Conservation (phyloP, 208 protist genomes). For the Strigomonas oncopelti region DNA sequence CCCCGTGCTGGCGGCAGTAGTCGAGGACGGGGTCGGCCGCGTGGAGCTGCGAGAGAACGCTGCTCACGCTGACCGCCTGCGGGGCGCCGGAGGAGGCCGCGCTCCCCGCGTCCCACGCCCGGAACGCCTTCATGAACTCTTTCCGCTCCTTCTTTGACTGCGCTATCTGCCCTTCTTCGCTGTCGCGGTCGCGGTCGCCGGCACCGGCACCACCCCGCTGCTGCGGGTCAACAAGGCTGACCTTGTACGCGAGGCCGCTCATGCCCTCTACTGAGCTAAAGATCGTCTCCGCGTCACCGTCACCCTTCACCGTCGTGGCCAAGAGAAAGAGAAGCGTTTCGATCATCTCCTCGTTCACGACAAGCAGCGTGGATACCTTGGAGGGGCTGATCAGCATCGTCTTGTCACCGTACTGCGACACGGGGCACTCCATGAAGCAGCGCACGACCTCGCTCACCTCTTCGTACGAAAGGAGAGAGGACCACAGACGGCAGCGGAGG, state of each 20-base stretch:
- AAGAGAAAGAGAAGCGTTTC: slow-evolving; percentile 83
- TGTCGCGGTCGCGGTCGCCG: not conserved
- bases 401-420: slow-evolving; percentile 40
- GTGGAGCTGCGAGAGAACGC: slow-evolving; percentile 57
- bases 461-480: slow-evolving; percentile 44
- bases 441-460: slow-evolving; percentile 59
- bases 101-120: not conserved
- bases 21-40: slow-evolving; percentile 63
- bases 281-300: not conserved
- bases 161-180: not conserved
- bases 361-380: slow-evolving; percentile 55
- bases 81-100: not conserved
- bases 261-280: slow-evolving; percentile 45
- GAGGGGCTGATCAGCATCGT: slow-evolving; percentile 54
- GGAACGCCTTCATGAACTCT: no score
- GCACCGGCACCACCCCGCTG: no score
- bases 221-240: slow-evolving; percentile 17
- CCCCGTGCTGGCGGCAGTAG: slow-evolving; percentile 26
- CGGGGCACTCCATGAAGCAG: slow-evolving; percentile 39
- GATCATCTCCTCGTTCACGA: slow-evolving; percentile 60
- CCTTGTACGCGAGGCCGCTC: slow-evolving; percentile 43
- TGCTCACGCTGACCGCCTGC: slow-evolving; percentile 25
- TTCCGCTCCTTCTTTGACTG: not conserved
- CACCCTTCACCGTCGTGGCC: slow-evolving; percentile 14
- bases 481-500: slow-evolving; percentile 75